phyloP scores from a whole-genome alignment of 495 filamentous ascomycete genomes.

The Geopyxis carbonaria region DNA sequence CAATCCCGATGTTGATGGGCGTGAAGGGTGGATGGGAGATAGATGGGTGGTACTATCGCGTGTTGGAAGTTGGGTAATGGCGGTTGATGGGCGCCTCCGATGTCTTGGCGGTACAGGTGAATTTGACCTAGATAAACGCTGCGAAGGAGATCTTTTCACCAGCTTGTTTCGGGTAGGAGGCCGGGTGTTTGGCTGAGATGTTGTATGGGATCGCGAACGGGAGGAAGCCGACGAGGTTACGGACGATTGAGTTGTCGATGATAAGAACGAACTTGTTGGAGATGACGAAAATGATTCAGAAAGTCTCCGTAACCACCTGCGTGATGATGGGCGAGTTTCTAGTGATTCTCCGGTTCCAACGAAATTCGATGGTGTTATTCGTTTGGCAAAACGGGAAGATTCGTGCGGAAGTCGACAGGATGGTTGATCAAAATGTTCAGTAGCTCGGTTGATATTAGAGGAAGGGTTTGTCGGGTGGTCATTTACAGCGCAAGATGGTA shows the following conservation, averaged over 20 bases:
- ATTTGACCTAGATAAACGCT: slow-evolving; percentile 29
- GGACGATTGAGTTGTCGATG: slow-evolving; percentile 9
- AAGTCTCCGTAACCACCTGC: slow-evolving; percentile 20
- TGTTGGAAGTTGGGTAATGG: slow-evolving; percentile 17
- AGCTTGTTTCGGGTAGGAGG: slow-evolving; percentile 50
- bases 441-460: neutral
- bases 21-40: slow-evolving; percentile 19
- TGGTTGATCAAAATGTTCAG: slow-evolving; percentile 1
- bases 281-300: slow-evolving; percentile 21
- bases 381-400: slow-evolving; percentile 1
- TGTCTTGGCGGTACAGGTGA: slow-evolving; percentile 18
- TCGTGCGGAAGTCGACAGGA: slow-evolving; percentile 1
- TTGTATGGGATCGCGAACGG: slow-evolving; percentile 15
- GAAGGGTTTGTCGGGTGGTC: slow-evolving; percentile 20
- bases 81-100: slow-evolving; percentile 18
- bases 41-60: slow-evolving; percentile 14
- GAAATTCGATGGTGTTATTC: neutral
- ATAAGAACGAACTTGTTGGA: slow-evolving; percentile 14
- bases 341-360: too few relatives aligned
- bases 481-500: slow-evolving; percentile 26
- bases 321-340: slow-evolving; percentile 15
- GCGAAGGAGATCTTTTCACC: slow-evolving; percentile 63
- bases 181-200: slow-evolving; percentile 17
- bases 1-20: slow-evolving; percentile 20
- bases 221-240: slow-evolving; percentile 17